Evolutionary conservation across 805 yeast species (phyloP).

Genomic region (Starmerella apis): DNA sequence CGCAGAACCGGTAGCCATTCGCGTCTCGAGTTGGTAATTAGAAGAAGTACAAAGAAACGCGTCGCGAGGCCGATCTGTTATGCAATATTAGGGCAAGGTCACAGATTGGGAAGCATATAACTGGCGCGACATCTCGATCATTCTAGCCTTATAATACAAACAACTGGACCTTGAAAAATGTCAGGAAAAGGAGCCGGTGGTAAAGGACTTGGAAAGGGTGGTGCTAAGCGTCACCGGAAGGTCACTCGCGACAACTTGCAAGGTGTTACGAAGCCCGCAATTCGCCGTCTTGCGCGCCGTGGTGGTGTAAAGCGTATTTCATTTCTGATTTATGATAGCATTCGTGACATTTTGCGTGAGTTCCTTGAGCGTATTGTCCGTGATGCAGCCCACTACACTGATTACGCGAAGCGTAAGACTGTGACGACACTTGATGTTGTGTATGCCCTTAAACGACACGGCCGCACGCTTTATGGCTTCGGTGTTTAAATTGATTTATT

Average conservation of each 20-base stretch:
- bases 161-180: slow-evolving; percentile 38
- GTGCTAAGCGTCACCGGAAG: slow-evolving; percentile 99
- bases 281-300: slow-evolving; percentile 99
- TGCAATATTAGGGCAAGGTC: slow-evolving; percentile 1
- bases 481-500: slow-evolving; percentile 62
- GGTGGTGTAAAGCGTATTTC: slow-evolving; percentile 99
- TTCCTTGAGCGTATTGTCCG: slow-evolving; percentile 96
- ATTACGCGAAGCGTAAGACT: slow-evolving; percentile 99
- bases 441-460: slow-evolving; percentile 99
- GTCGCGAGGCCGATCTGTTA: slow-evolving; percentile 1
- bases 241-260: slow-evolving; percentile 98
- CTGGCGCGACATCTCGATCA: background rate
- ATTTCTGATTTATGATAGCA: slow-evolving; percentile 97
- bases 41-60: background rate
- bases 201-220: slow-evolving; percentile 99
- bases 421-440: slow-evolving; percentile 98
- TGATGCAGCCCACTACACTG: slow-evolving; percentile 98
- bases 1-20: slow-evolving; percentile 4
- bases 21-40: background rate
- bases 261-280: slow-evolving; percentile 99
- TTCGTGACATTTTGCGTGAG: slow-evolving; percentile 90
- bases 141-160: background rate
- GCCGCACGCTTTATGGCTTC: slow-evolving; percentile 99
- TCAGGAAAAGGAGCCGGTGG: slow-evolving; percentile 99
- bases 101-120: background rate